phyloP scores from a whole-genome alignment of 2,329 filamentous ascomycete genomes.

The Sclerotinia sclerotiorum region DNA sequence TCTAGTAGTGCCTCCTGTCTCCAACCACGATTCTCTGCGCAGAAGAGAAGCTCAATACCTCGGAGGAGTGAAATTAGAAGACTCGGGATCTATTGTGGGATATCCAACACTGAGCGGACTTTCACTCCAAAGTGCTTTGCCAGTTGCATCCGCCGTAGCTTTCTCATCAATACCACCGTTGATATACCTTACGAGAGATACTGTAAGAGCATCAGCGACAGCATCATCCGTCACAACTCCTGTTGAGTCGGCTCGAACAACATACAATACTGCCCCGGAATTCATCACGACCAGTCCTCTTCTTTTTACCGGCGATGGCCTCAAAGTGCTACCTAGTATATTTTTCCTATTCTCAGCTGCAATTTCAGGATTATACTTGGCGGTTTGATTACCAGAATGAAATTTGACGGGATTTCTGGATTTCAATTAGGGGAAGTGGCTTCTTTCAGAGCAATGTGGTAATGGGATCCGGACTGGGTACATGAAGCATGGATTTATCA shows the following conservation, averaged over 20 bases:
- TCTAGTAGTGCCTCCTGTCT: slow-evolving; percentile 30
- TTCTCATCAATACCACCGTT: slow-evolving; percentile 21
- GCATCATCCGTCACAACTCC: slow-evolving; percentile 17
- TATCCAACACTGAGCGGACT: slow-evolving; percentile 31
- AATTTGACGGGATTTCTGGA: slow-evolving; percentile 9
- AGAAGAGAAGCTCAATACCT: slow-evolving; percentile 38
- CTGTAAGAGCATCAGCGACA: slow-evolving; percentile 13
- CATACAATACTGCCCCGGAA: slow-evolving; percentile 8
- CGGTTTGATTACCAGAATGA: neutral
- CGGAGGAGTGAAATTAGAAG: slow-evolving; percentile 28
- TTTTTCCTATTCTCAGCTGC: neutral
- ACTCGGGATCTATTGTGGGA: slow-evolving; percentile 29
- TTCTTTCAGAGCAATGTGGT: neutral
- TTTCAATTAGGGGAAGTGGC: neutral
- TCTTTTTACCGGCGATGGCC: slow-evolving; percentile 12
- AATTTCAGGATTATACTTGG: slow-evolving; percentile 13
- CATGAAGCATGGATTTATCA: neutral
- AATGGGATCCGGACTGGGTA: neutral
- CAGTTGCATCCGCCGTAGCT: slow-evolving; percentile 14
- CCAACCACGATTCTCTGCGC: slow-evolving; percentile 38
- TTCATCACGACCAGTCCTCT: slow-evolving; percentile 17
- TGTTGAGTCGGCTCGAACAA: neutral
- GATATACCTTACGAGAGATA: slow-evolving; percentile 11
- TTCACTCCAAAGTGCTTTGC: slow-evolving; percentile 27
- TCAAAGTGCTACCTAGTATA: slow-evolving; percentile 2